phyloP scores from a whole-genome alignment of 768 basidiomycete species.

The Cyclocybe cylindracea region DNA sequence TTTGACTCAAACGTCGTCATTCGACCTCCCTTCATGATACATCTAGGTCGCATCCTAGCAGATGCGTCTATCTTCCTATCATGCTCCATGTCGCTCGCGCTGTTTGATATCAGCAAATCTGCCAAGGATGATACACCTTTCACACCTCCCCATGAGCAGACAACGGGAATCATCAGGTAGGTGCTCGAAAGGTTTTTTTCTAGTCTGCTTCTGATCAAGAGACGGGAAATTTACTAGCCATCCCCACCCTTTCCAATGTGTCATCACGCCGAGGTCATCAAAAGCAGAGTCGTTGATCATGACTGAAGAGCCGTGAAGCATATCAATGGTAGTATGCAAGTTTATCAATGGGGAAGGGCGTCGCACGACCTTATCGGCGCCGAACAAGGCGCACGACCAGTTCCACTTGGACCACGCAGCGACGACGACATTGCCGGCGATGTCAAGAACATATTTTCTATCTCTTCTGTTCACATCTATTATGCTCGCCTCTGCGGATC shows the following conservation, averaged over 20 bases:
- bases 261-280: slow-evolving; percentile 39
- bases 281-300: slow-evolving; percentile 39
- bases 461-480: too few species aligned
- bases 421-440: too few species aligned
- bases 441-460: too few species aligned
- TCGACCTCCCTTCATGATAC: not conserved
- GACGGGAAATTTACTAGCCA: slow-evolving; percentile 26
- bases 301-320: slow-evolving; percentile 19
- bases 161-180: slow-evolving; percentile 48
- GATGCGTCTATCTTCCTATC: slow-evolving; percentile 44
- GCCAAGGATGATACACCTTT: slow-evolving; percentile 24
- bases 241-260: slow-evolving; percentile 41
- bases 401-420: too few species aligned
- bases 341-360: too few species aligned
- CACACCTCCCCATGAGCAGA: slow-evolving; percentile 39
- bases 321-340: too few species aligned
- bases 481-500: not conserved
- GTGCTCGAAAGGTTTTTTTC: not conserved
- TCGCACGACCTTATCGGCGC: too few species aligned
- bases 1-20: not conserved
- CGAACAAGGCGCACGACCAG: too few species aligned
- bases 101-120: slow-evolving; percentile 38
- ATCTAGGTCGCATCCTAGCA: slow-evolving; percentile 35
- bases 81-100: slow-evolving; percentile 39
- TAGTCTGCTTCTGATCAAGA: not conserved